Conservation (phyloP, 345 rosid species). For the Hibiscus mutabilis region DNA sequence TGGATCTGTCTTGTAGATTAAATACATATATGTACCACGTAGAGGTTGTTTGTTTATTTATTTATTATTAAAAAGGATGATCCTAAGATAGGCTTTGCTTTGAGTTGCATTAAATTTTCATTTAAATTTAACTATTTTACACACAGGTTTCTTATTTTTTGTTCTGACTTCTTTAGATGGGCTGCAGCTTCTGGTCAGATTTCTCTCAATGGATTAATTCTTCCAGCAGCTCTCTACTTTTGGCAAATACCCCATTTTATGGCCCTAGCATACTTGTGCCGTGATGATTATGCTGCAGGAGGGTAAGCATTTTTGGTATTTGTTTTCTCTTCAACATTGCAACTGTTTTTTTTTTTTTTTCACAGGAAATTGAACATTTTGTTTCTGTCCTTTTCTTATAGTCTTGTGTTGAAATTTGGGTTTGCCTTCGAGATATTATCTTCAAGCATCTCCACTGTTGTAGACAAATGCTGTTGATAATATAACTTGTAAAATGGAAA, state of each 20-base stretch:
- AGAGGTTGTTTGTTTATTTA: no score
- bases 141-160: constrained; percentile 7
- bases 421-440: not conserved
- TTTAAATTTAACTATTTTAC: constrained; percentile 7
- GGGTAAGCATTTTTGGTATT: constrained; percentile 37
- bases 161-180: constrained; percentile 54
- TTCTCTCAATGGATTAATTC: constrained; percentile 62
- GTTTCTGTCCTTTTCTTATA: not conserved
- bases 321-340: no score
- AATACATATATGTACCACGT: no score
- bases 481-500: not conserved
- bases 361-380: no score
- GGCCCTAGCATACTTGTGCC: constrained; percentile 88
- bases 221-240: constrained; percentile 90
- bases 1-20: constrained; percentile 21
- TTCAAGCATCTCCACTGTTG: not conserved
- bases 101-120: not conserved
- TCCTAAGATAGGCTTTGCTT: not conserved
- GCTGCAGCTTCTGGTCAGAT: constrained; percentile 82
- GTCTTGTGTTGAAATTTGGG: not conserved
- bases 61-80: not conserved
- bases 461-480: no score
- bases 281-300: constrained; percentile 89
- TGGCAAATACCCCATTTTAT: constrained; percentile 99
- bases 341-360: no score